phyloP scores from a whole-genome alignment of 2,329 filamentous ascomycete genomes.

The Nannizzia gypsea region DNA sequence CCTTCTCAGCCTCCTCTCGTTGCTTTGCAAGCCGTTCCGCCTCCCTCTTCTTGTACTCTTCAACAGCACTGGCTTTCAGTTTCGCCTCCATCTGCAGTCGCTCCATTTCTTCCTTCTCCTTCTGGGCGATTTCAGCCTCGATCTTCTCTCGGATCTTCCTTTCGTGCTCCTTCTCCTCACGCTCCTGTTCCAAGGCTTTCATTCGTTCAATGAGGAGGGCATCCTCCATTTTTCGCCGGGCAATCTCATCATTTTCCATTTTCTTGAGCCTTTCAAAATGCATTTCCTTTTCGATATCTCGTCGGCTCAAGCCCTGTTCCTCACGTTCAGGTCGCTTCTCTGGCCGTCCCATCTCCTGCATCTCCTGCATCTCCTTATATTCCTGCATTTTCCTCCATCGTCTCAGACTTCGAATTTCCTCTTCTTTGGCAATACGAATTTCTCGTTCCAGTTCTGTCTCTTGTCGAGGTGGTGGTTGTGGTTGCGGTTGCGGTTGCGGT shows the following conservation, averaged over 20 bases:
- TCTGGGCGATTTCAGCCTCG: constrained; percentile 22
- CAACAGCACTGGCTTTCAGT: constrained; percentile 41
- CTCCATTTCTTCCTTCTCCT: constrained; percentile 27
- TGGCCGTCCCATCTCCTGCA: constrained; percentile 14
- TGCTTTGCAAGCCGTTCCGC: constrained; percentile 39
- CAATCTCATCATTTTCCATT: constrained; percentile 20
- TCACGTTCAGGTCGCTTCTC: constrained; percentile 7
- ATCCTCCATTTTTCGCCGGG: constrained; percentile 15
- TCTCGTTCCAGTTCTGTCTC: constrained; percentile 6
- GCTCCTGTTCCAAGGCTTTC: constrained; percentile 20
- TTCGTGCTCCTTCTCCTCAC: constrained; percentile 36
- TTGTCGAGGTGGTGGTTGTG: not conserved
- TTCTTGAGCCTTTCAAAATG: constrained; percentile 25
- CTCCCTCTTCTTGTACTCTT: constrained; percentile 42
- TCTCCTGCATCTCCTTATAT: constrained; percentile 1
- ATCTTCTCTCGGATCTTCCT: constrained; percentile 33
- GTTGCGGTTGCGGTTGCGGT: not conserved
- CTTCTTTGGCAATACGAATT: not conserved
- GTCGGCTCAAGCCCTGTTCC: constrained; percentile 12
- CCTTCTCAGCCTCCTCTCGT: constrained; percentile 38
- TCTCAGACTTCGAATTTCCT: not conserved
- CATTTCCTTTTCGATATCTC: constrained; percentile 20
- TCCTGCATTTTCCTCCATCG: not conserved
- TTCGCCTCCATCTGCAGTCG: constrained; percentile 24
- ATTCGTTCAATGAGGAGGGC: constrained; percentile 19